Base-by-base conservation (phyloP, 306 rosid species). In the Carpinus fangiana region DNA sequence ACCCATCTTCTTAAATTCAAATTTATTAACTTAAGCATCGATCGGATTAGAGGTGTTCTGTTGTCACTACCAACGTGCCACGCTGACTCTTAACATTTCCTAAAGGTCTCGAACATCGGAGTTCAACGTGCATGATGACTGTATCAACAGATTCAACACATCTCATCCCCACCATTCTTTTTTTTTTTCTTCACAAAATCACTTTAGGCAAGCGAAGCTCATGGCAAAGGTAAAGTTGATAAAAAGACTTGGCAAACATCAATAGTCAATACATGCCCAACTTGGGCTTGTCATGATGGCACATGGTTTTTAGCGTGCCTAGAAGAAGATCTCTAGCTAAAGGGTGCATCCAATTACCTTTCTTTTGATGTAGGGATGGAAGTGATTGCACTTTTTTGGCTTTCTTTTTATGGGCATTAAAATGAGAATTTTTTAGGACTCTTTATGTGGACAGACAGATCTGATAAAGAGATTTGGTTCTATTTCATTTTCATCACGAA, bases 401-500 rank as follows among this genome's bases (percentile, higher is more conserved):
- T 73, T 78, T 23, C 77, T 65, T 75, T 82, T 64, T 69, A 74
- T 34, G 21, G 61, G 80, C 50, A 83, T 73, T 72, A 43, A 46
- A 82, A 68, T 75, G 83, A 88, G 76, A 83, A 74, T 81, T 0
- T 26, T 31, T 78, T 46, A 68, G 52, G 45, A 80, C 21, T 18
- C 31, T 67, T 41, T 41, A 67, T 4, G 72, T 26, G 79, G 96
- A 91, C 93, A 89, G 8, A 52, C 89, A 90, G 76, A 93, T 93
- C 97, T 87, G 18, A 10, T 53, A 87, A 93, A 86, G 96, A 88
- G 97, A 93, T 93, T 84, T 81, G 90, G 85, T 84, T 89, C 82
- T 75, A 64, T 78, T 83, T 82, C 89, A 86, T 23, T 23, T 23
- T 23, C 26, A 0, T 23, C 26, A 23, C 26, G 1, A 23, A 23